Evolutionary conservation across 805 yeast species (phyloP).

Genomic region (Candida cerambycidarum): DNA sequence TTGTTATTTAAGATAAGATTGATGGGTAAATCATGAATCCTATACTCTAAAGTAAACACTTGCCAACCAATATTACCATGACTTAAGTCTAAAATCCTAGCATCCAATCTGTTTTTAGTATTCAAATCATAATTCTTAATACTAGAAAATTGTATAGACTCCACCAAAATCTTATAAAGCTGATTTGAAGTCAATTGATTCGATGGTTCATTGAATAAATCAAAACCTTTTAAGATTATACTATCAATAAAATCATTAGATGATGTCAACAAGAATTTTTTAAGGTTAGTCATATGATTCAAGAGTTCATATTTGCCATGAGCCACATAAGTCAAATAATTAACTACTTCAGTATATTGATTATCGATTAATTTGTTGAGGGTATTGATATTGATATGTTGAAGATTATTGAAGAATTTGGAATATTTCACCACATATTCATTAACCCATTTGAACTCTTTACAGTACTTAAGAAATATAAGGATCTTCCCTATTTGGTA

Average conservation of each 20-base stretch:
- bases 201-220: conserved; percentile 60
- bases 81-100: conserved; percentile 71
- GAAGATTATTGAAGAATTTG: conserved; percentile 27
- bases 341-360: conserved; percentile 54
- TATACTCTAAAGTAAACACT: conserved; percentile 83
- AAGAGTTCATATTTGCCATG: conserved; percentile 47
- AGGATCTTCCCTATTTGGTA: conserved; percentile 73
- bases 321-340: conserved; percentile 50
- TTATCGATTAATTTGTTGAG: conserved; percentile 33
- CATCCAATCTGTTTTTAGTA: conserved; percentile 65
- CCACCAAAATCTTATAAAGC: conserved; percentile 61
- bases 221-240: conserved; percentile 54
- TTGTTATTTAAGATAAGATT: conserved; percentile 32
- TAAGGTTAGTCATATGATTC: conserved; percentile 59
- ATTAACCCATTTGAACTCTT: conserved; percentile 65
- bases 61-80: conserved; percentile 84
- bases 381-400: conserved; percentile 32
- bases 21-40: conserved; percentile 54
- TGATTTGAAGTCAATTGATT: conserved; percentile 62
- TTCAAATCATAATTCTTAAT: conserved; percentile 38
- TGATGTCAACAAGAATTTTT: conserved; percentile 66
- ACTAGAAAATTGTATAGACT: conserved; percentile 60
- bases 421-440: conserved; percentile 38
- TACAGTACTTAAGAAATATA: conserved; percentile 63
- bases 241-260: conserved; percentile 81